Conservation (phyloP, 108 stramenopile species). For the Mayamaea pseudoterrestris region DNA sequence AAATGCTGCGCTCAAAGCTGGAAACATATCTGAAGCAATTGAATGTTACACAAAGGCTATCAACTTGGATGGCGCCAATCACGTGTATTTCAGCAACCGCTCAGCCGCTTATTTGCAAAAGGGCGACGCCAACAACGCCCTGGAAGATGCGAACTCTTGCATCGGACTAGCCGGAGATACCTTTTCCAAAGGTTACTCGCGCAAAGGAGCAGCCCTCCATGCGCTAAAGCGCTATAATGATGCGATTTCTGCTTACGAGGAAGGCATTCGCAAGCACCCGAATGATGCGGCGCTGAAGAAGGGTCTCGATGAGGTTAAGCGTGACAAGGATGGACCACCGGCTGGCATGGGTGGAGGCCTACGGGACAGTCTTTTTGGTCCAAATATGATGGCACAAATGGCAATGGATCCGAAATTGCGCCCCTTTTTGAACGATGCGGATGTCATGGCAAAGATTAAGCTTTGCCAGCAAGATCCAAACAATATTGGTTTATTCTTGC, state of each 20-base stretch:
- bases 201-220: slow-evolving; percentile 94
- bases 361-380: slow-evolving; percentile 78
- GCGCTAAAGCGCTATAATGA: slow-evolving; percentile 91
- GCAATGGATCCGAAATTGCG: slow-evolving; percentile 84
- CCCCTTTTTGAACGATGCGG: slow-evolving; percentile 80
- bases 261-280: slow-evolving; percentile 84
- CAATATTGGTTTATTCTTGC: slow-evolving; percentile 60
- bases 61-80: slow-evolving; percentile 83
- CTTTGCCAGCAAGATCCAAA: slow-evolving; percentile 84
- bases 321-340: slow-evolving; percentile 62
- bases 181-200: slow-evolving; percentile 88
- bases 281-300: slow-evolving; percentile 74
- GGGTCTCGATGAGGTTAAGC: slow-evolving; percentile 80
- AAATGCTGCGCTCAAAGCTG: slow-evolving; percentile 82
- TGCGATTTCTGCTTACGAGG: slow-evolving; percentile 85
- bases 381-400: slow-evolving; percentile 81
- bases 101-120: slow-evolving; percentile 90
- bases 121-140: slow-evolving; percentile 85
- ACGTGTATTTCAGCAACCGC: slow-evolving; percentile 95
- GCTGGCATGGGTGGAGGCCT: slow-evolving; percentile 34
- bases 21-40: slow-evolving; percentile 89
- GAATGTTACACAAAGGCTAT: slow-evolving; percentile 94
- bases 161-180: slow-evolving; percentile 77
- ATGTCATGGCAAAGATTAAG: slow-evolving; percentile 85
- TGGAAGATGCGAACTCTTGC: slow-evolving; percentile 93